Base-by-base conservation (phyloP, 2,329 filamentous ascomycete genomes). In the Biscogniauxia sp. region DNA sequence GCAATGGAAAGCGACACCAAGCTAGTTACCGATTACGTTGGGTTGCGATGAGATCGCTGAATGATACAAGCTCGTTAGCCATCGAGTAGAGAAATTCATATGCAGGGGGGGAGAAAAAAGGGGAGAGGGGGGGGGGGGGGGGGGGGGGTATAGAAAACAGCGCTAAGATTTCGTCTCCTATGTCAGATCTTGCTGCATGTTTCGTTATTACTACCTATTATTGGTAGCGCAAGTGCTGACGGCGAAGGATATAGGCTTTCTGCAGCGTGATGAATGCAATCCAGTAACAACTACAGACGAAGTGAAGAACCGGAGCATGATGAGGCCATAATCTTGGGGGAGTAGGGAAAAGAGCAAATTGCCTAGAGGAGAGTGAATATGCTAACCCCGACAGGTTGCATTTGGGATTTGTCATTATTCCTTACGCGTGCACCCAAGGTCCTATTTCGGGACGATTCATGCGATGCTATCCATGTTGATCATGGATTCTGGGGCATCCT, bases 1-100 rank as follows among this genome's bases (percentile, higher is more conserved):
- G 62, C 67, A 63, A 61, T 66, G 68, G 68, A 60, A 66, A 63
- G 66, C 65, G 53, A 59, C 64, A 63, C 62, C 61, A 61, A 61
- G 54, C 20, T 52, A 52, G 50, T 26, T 26, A 52, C 23, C 19
- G 50, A 26, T 52, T 20, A 26, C 19, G 37, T 45, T 45, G 37
- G 37, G 37, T 45, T 45, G 37, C 37, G 37, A 45, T 53, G 26
- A 58, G 32, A 51, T n/a, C 49, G 23, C n/a, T 51, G 28, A 55
- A 50, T 37, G 26, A 56, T 17, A 45, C 20, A 37, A 17, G 20
- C n/a, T 56, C 49, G 32, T 13, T 20, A 45, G 28, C 20, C 13
- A 37, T 56, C n/a, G 25, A 20, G 6, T 6, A 53, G 54, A 26
- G 45, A 50, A 49, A 32, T 17, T 17, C 13, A 54, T 37, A 54